A percentile compares a stretch with the other conserved stretches of the same genome.
Conservation (phyloP, 106 monocot genomes). For the Gastrodia elata region DNA sequence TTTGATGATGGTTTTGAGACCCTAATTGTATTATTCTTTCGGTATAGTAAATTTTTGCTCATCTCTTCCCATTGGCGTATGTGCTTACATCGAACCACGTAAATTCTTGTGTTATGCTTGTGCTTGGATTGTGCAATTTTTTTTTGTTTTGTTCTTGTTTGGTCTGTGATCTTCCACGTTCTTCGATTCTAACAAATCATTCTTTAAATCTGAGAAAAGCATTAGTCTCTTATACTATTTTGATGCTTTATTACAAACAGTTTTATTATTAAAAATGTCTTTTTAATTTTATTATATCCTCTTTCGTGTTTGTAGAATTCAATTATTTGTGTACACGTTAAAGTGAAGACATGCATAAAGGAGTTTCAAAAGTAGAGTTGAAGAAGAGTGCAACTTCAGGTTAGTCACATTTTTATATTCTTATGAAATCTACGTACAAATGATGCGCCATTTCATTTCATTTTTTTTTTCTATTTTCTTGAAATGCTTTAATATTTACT, state of each 20-base stretch:
- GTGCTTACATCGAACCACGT: no score
- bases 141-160: no score
- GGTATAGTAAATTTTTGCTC: no score
- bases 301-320: background rate
- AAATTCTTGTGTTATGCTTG: no score
- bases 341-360: constrained; percentile 9
- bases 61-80: no score
- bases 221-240: background rate
- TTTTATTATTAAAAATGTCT: background rate
- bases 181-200: no score
- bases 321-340: background rate
- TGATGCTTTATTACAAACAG: background rate
- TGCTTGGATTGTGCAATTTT: no score
- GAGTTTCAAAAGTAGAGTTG: background rate
- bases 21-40: no score
- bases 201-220: background rate
- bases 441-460: background rate
- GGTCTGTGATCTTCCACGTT: no score
- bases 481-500: background rate
- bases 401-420: background rate
- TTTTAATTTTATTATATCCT: background rate
- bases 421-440: background rate
- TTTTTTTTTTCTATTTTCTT: background rate
- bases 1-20: no score
- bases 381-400: constrained; percentile 6